Evolutionary conservation across 257 asterid species (phyloP), one percentile per base, ranked within the genome.

Genomic region (Agastache rugosa): DNA sequence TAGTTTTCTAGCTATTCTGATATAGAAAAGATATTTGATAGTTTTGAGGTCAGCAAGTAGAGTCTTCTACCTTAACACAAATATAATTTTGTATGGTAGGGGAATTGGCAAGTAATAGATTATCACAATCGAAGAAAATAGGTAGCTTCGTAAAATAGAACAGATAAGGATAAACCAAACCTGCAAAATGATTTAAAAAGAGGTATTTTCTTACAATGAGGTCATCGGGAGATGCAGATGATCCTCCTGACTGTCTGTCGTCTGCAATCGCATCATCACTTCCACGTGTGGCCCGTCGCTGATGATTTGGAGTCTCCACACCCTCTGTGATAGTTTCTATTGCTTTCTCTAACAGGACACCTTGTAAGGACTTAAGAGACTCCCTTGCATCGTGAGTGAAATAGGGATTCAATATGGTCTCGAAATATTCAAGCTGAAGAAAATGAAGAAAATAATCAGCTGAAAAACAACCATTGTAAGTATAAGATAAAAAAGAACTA

Each of bases 361-460:
- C 98, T 90, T 95, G 99, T 67, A 95, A 83, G 50, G 96, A 86
- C 87, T 92, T 95, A 11, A 94, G 89, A 72, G 97, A 87, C 17
- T 89, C 96, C 82, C 99, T 88, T 76, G 99, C 99, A 75, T 90
- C 99, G 73, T 85, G 87, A 15, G 98, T 88, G 83, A 95, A 92
- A 83, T 90, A 95, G 16, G 97, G 96, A 83, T 90, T 95, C 89
- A 95, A 81, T 75, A 95, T 84, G 41, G 99, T 95, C 92, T 95
- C 99, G 14, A 89, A 92, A 82, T 95, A 95, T 71, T 95, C 99
- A 44, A 95, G 96, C 99, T 94, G 97, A 92, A 83, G 59, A 85
- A 66, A 55, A 63, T 71, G 41, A 83, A 54, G 67, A 44, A 54
- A 65, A 69, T 25, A 58, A 22, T 70, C 69, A 79, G 80, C 45